A percentile compares a stretch with the other conserved stretches of the same genome.
phyloP scores from a whole-genome alignment of 2,329 filamentous ascomycete species.

The Aspergillus tamarii region DNA sequence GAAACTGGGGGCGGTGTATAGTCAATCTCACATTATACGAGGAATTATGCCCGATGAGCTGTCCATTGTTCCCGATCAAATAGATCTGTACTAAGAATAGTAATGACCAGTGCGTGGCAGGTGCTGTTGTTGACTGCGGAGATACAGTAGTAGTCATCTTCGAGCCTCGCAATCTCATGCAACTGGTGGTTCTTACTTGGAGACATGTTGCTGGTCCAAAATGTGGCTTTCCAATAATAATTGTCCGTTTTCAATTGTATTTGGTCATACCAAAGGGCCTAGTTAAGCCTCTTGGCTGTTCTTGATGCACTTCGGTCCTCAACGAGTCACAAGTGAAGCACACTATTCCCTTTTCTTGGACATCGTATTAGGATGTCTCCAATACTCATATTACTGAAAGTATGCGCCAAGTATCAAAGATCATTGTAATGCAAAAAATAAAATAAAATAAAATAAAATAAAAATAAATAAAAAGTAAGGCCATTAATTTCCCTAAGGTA shows the following conservation, averaged over 20 bases:
- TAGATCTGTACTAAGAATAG: not conserved
- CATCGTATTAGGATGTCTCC: too few species aligned
- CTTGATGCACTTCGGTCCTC: not conserved
- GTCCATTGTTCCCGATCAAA: not conserved
- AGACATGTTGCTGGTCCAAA: not conserved
- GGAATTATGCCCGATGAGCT: conserved; percentile 2
- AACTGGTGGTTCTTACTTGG: not conserved
- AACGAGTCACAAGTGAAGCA: not conserved
- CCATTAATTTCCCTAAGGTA: too few species aligned
- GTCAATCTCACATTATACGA: conserved; percentile 3
- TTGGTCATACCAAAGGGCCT: not conserved
- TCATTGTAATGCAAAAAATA: too few species aligned
- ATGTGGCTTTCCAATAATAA: not conserved
- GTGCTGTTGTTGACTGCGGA: not conserved
- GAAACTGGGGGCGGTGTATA: not conserved
- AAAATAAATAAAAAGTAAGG: too few species aligned
- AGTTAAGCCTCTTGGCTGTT: not conserved
- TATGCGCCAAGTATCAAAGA: too few species aligned
- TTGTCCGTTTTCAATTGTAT: not conserved
- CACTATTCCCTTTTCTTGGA: not conserved
- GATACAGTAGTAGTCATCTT: not conserved
- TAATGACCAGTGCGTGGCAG: not conserved
- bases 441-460: too few species aligned
- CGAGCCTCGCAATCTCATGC: not conserved
- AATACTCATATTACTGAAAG: too few species aligned